A percentile compares a stretch with the other conserved stretches of the same genome.
These are phyloP conservation scores for Podospora comata DNA, from an alignment of 495 filamentous ascomycete species.

Conservation along the genomic window DNA sequence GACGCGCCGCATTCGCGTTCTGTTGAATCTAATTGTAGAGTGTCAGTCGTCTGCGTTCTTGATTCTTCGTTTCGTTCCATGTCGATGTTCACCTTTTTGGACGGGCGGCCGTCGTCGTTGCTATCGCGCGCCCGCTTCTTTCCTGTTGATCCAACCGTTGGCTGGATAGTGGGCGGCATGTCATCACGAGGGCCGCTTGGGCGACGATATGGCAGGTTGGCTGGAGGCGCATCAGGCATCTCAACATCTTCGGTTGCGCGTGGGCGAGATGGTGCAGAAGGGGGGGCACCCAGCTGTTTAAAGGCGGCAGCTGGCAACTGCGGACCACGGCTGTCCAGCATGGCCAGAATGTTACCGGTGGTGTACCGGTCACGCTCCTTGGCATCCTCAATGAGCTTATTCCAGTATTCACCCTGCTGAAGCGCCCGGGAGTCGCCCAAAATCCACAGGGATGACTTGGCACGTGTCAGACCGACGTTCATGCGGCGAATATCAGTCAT, in stretches of 20 bases:
- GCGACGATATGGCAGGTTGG: conserved; percentile 23
- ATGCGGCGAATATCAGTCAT: conserved; percentile 97
- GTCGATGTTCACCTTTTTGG: conserved; percentile 19
- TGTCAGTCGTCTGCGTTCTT: background rate
- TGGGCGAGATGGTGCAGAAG: background rate
- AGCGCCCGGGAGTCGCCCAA: conserved; percentile 86
- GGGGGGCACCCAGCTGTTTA: conserved; percentile 10
- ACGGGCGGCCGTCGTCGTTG: conserved; percentile 15
- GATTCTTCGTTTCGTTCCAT: background rate
- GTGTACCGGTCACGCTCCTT: conserved; percentile 72
- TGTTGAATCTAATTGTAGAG: background rate
- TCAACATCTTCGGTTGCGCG: conserved; percentile 23
- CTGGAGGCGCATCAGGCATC: conserved; percentile 28
- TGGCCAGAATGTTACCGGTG: conserved; percentile 55
- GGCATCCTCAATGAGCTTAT: conserved; percentile 75
- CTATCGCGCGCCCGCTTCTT: conserved; percentile 34
- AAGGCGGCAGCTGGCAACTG: conserved; percentile 23
- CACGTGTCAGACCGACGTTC: conserved; percentile 97
- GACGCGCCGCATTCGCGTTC: conserved; percentile 16
- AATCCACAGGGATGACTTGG: conserved; percentile 93
- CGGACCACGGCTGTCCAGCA: conserved; percentile 39
- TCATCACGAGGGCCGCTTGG: conserved; percentile 15
- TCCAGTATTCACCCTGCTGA: conserved; percentile 86
- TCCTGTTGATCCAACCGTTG: conserved; percentile 14
- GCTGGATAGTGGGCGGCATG: conserved; percentile 28